Percentiles rank a stretch among this genome's conserved stretches.
These are phyloP conservation scores for Phytophthora constricta DNA, from an alignment of 352 stramenopile genomes.

Conservation along the genomic window DNA sequence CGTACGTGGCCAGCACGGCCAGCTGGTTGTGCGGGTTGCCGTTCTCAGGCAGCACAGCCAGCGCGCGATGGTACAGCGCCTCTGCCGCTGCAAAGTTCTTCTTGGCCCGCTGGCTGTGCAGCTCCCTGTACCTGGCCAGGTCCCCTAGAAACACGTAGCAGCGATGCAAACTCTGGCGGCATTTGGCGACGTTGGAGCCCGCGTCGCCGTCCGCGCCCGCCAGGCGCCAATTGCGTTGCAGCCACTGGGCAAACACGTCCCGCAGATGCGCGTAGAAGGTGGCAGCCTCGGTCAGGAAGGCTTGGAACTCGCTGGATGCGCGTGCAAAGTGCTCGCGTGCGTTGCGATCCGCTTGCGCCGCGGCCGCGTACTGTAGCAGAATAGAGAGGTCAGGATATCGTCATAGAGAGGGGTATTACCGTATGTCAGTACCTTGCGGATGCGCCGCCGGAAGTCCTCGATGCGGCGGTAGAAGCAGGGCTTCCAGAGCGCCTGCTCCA, in stretches of 20 bases:
- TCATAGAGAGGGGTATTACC: not conserved
- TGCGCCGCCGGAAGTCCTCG: slow-evolving; percentile 86
- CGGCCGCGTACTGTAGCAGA: slow-evolving; percentile 57
- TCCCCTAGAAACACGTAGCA: slow-evolving; percentile 88
- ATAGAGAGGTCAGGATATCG: not conserved
- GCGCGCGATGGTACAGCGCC: slow-evolving; percentile 72
- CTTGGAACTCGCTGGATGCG: slow-evolving; percentile 77
- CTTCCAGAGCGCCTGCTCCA: slow-evolving; percentile 90
- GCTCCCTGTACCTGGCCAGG: slow-evolving; percentile 80
- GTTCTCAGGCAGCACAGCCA: slow-evolving; percentile 76
- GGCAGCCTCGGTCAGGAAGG: slow-evolving; percentile 64
- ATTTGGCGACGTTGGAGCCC: slow-evolving; percentile 34
- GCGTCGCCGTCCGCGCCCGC: slow-evolving; percentile 20
- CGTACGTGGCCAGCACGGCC: slow-evolving; percentile 85
- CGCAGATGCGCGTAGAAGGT: slow-evolving; percentile 82
- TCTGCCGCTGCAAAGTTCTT: slow-evolving; percentile 84
- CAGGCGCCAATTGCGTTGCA: slow-evolving; percentile 40
- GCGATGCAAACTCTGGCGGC: slow-evolving; percentile 73
- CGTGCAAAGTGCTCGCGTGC: slow-evolving; percentile 82
- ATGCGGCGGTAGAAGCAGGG: slow-evolving; percentile 93
- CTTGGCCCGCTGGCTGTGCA: slow-evolving; percentile 85
- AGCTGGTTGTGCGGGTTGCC: slow-evolving; percentile 89
- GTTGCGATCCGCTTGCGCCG: slow-evolving; percentile 62
- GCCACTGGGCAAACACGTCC: slow-evolving; percentile 53
- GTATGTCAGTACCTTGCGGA: slow-evolving; percentile 70